phyloP scores from a whole-genome alignment of 148 eudicot genomes.

The Suaeda aralocaspica region DNA sequence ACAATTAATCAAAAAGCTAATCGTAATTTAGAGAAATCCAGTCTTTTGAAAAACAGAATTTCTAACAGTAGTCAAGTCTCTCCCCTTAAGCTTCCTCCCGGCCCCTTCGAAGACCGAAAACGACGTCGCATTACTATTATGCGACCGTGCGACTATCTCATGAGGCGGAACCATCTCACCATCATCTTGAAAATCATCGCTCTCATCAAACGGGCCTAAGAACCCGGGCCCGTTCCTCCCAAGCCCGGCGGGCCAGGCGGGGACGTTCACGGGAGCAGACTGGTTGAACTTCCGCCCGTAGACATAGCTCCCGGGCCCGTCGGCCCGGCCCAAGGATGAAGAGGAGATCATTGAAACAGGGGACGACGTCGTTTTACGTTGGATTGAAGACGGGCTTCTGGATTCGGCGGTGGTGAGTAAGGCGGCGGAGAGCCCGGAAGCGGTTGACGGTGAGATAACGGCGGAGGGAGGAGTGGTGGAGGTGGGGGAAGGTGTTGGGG shows the following conservation, averaged over 20 bases:
- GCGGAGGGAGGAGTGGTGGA: conserved; percentile 3
- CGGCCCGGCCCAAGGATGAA: not conserved
- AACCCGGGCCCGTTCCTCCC: not conserved
- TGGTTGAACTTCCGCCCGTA: conserved; percentile 32
- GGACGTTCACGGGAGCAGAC: conserved; percentile 71
- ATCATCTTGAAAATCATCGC: conserved; percentile 25
- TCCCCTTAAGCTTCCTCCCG: conserved; percentile 67
- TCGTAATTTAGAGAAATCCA: too few species aligned
- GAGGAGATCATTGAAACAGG: conserved; percentile 27
- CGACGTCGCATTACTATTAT: conserved; percentile 28
- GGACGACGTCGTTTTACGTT: conserved; percentile 38
- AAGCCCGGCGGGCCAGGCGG: conserved; percentile 40
- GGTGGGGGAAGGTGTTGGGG: not conserved
- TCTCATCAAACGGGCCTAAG: conserved; percentile 27
- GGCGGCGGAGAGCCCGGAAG: conserved; percentile 27
- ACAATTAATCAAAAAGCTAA: conserved; percentile 44
- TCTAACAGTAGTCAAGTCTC: conserved; percentile 55
- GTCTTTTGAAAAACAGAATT: conserved; percentile 69
- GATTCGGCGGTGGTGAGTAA: not conserved
- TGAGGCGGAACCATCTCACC: conserved; percentile 72
- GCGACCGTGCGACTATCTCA: conserved; percentile 69
- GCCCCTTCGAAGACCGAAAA: conserved; percentile 77
- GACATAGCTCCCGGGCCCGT: not conserved
- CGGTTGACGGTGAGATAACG: conserved; percentile 10
- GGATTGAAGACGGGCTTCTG: conserved; percentile 31